phyloP scores from a whole-genome alignment of 192 early-diverging fungal species.

The Rhizoclosmatium sp. region DNA sequence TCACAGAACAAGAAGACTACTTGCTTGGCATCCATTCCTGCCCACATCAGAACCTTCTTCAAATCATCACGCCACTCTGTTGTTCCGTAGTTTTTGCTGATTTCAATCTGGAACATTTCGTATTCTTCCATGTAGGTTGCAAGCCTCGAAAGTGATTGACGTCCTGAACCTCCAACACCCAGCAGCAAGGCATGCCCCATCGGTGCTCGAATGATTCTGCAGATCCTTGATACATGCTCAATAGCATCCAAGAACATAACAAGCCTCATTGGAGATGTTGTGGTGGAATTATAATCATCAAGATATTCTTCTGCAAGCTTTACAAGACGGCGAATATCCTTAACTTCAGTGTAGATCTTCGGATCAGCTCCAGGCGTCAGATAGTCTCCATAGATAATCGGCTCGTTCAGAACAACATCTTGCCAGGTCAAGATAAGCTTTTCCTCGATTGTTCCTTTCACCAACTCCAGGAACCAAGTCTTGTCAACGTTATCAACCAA shows the following conservation, averaged over 20 bases:
- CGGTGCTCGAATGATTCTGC: conserved; percentile 65
- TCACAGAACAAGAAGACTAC: conserved; percentile 69
- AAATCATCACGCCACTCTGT: conserved; percentile 70
- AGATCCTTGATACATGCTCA: conserved; percentile 67
- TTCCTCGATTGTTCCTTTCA: conserved; percentile 55
- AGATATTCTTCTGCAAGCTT: conserved; percentile 68
- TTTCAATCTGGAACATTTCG: conserved; percentile 71
- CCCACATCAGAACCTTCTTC: conserved; percentile 63
- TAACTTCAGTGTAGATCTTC: conserved; percentile 64
- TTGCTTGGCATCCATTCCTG: conserved; percentile 65
- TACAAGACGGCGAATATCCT: conserved; percentile 62
- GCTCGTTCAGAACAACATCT: conserved; percentile 63
- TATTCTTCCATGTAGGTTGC: conserved; percentile 72
- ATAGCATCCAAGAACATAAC: conserved; percentile 73
- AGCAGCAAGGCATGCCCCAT: conserved; percentile 63
- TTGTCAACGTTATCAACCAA: conserved; percentile 68
- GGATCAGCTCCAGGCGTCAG: conserved; percentile 64
- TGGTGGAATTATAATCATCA: conserved; percentile 69
- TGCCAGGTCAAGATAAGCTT: conserved; percentile 54
- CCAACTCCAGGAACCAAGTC: conserved; percentile 60
- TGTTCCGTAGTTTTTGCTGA: conserved; percentile 67
- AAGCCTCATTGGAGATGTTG: conserved; percentile 65
- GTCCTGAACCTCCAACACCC: conserved; percentile 69
- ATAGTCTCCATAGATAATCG: conserved; percentile 67
- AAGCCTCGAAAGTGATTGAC: conserved; percentile 60